A percentile compares a stretch with the other conserved stretches of the same genome.
Evolutionary conservation across 2,329 filamentous ascomycete genomes (phyloP).

Genomic region (Onygenales sp.): DNA sequence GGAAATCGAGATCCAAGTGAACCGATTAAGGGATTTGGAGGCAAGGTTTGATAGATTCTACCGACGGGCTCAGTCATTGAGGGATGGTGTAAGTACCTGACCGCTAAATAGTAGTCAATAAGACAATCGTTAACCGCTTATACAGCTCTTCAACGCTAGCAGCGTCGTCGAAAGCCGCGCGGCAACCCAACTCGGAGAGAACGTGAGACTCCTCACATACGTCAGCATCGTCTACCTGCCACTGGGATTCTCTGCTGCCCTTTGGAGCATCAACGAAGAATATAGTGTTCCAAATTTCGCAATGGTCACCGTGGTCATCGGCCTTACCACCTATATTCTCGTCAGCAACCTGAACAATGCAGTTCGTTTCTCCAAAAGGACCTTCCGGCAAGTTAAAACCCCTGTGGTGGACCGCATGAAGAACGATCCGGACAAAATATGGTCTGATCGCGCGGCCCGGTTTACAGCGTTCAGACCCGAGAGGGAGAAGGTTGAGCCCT

Average conservation of each 20-base stretch:
- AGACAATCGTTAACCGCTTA: not conserved
- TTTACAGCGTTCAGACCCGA: not conserved
- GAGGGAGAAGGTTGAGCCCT: not conserved
- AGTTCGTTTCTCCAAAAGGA: not conserved
- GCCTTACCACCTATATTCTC: not conserved
- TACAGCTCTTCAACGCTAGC: conserved; percentile 19
- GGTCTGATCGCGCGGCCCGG: not conserved
- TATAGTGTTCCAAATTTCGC: not conserved
- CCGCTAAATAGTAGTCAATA: too few relatives aligned
- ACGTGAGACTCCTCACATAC: conserved; percentile 30
- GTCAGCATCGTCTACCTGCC: conserved; percentile 35
- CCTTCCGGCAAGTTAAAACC: not conserved
- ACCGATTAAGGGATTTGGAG: not conserved
- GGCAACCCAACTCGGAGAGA: conserved; percentile 23
- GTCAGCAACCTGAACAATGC: not conserved
- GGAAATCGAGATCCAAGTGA: not conserved
- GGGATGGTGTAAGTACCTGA: not conserved
- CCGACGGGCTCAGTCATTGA: not conserved
- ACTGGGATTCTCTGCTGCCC: conserved; percentile 20
- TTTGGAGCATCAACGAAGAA: conserved; percentile 2
- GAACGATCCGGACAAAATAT: not conserved
- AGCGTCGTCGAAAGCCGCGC: conserved; percentile 20
- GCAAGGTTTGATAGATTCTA: not conserved
- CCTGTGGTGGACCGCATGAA: not conserved
- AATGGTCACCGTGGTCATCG: not conserved